A percentile compares a stretch with the other conserved stretches of the same genome.
Evolutionary conservation across 306 rosid genomes (phyloP).

Genomic region (Cucurbita ficifolia): DNA sequence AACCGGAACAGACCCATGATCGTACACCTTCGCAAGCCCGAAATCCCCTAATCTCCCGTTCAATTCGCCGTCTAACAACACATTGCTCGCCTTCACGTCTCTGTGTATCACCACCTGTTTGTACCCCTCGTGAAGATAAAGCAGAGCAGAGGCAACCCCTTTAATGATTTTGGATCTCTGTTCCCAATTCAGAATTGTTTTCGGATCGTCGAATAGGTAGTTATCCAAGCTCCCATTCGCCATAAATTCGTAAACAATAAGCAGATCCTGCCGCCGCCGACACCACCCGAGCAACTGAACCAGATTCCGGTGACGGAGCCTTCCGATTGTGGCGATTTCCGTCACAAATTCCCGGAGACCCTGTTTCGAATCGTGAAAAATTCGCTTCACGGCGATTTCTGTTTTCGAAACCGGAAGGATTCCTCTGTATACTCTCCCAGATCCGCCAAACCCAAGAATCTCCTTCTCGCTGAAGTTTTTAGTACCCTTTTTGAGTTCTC

Average conservation of each 20-base stretch:
- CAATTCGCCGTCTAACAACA: conserved; percentile 15
- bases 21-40: conserved; percentile 39
- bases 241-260: conserved; percentile 7
- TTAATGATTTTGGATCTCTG: background rate
- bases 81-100: conserved; percentile 26
- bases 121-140: conserved; percentile 7
- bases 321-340: conserved; percentile 6
- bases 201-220: conserved; percentile 2
- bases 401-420: background rate
- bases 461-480: conserved; percentile 4
- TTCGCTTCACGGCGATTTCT: conserved; percentile 9
- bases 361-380: conserved; percentile 8
- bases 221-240: conserved; percentile 2
- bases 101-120: conserved; percentile 26
- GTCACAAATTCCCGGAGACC: conserved; percentile 12
- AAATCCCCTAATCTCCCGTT: conserved; percentile 22
- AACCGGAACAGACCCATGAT: conserved; percentile 42
- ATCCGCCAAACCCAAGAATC: conserved; percentile 13
- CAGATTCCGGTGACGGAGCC: conserved; percentile 10
- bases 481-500: conserved; percentile 4
- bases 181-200: background rate
- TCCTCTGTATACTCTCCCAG: conserved; percentile 13
- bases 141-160: conserved; percentile 1
- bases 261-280: conserved; percentile 3
- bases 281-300: conserved; percentile 10